Conservation (phyloP, 1,139 yeast species). For the Meyerozyma elateridarum region DNA sequence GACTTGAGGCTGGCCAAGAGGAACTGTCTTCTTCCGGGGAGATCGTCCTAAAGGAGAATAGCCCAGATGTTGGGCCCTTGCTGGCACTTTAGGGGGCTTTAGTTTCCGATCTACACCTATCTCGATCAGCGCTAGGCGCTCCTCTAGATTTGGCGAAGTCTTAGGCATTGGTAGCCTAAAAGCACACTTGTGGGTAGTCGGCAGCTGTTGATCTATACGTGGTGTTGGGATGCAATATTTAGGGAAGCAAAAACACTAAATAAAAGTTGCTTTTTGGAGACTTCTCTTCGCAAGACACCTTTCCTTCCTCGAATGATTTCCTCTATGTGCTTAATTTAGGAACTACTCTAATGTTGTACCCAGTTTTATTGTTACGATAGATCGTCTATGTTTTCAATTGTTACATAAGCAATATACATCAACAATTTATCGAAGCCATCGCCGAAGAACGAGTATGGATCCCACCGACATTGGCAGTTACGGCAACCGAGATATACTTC, state of each 20-base stretch:
- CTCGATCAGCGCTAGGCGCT: constrained; percentile 1
- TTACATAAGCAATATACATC: no score
- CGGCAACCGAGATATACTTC: constrained; percentile 18
- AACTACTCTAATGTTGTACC: no score
- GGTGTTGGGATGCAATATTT: constrained; percentile 4
- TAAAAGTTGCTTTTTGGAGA: no score
- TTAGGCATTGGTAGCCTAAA: constrained; percentile 1
- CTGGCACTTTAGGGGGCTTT: not conserved
- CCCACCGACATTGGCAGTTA: constrained; percentile 12
- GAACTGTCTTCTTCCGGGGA: not conserved
- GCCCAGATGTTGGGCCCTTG: not conserved
- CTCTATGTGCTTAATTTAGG: no score
- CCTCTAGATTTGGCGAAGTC: constrained; percentile 3
- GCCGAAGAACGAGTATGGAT: not conserved
- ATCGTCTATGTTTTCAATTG: no score
- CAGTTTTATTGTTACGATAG: no score
- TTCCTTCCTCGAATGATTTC: no score
- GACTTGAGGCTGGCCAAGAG: not conserved
- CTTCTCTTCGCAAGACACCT: no score
- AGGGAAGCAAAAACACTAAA: no score
- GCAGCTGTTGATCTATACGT: not conserved
- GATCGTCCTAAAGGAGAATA: constrained; percentile 1
- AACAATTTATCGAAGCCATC: not conserved
- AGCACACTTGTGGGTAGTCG: constrained; percentile 1
- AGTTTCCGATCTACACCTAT: not conserved